Evolutionary conservation across 441 rosid species (phyloP).

Genomic region (Euphorbia schlechtendalii): DNA sequence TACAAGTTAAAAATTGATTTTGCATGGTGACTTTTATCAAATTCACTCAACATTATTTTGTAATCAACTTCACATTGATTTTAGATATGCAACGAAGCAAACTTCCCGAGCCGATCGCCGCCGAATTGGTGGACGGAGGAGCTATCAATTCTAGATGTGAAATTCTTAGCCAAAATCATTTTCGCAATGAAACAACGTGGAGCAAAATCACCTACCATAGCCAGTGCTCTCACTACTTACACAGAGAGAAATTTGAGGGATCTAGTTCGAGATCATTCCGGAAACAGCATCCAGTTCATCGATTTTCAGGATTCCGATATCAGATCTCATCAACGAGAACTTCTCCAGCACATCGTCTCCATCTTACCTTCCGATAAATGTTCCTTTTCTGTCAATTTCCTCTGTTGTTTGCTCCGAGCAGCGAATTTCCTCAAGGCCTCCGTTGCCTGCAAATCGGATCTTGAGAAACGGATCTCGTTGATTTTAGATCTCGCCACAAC

Average conservation of each 20-base stretch:
- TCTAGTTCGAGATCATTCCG: constrained; percentile 74
- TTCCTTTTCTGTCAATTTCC: constrained; percentile 61
- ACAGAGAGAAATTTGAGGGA: constrained; percentile 72
- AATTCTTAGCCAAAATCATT: constrained; percentile 45
- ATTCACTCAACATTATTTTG: no score
- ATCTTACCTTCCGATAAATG: constrained; percentile 67
- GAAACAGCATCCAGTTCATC: constrained; percentile 39
- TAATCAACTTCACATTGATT: neutral
- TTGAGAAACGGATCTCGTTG: constrained; percentile 81
- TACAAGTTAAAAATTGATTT: no score
- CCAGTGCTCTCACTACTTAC: constrained; percentile 59
- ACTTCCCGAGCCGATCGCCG: constrained; percentile 77
- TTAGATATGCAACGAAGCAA: constrained; percentile 68
- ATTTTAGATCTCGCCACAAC: constrained; percentile 62
- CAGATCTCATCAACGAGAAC: constrained; percentile 43
- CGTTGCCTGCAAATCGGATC: constrained; percentile 49
- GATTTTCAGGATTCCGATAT: constrained; percentile 25
- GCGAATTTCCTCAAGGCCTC: constrained; percentile 61
- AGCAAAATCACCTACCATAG: constrained; percentile 43
- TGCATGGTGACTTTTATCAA: no score
- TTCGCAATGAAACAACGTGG: constrained; percentile 63
- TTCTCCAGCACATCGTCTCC: constrained; percentile 57
- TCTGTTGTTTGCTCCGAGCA: constrained; percentile 79
- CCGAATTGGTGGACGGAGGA: constrained; percentile 96
- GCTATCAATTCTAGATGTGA: constrained; percentile 56